Evolutionary conservation across 768 basidiomycete species (phyloP).

Genomic region (Hericium alpestre): DNA sequence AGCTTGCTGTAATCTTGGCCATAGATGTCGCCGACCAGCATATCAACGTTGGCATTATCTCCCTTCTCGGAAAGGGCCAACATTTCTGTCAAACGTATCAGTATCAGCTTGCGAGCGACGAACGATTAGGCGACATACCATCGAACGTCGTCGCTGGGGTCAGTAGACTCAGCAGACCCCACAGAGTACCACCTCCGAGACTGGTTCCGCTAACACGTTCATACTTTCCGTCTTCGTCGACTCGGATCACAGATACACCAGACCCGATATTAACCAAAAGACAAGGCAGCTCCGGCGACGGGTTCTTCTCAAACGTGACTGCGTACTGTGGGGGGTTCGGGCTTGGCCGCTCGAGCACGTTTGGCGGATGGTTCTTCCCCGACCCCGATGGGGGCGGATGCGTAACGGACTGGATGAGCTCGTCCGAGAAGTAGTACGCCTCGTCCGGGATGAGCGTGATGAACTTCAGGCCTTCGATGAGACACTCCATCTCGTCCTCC

Average conservation of each 20-base stretch:
- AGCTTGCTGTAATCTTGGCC: conserved; percentile 94
- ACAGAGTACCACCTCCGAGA: conserved; percentile 92
- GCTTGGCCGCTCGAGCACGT: conserved; percentile 67
- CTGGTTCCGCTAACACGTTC: conserved; percentile 97
- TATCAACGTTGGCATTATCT: conserved; percentile 89
- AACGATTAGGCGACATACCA: conserved; percentile 46
- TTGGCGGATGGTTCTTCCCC: conserved; percentile 1
- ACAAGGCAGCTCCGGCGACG: conserved; percentile 86
- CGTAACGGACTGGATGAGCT: conserved; percentile 68
- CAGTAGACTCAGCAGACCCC: conserved; percentile 88
- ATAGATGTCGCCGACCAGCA: conserved; percentile 99
- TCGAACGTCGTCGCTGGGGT: conserved; percentile 96
- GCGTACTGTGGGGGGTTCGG: conserved; percentile 84
- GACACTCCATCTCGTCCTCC: conserved; percentile 99
- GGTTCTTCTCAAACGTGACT: conserved; percentile 78
- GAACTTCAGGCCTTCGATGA: conserved; percentile 94
- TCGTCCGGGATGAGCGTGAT: conserved; percentile 93
- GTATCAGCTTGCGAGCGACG: not conserved
- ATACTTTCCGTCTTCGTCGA: conserved; percentile 89
- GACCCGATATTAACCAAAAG: conserved; percentile 96
- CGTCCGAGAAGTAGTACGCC: conserved; percentile 97
- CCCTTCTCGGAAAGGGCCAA: conserved; percentile 86
- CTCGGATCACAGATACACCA: conserved; percentile 94
- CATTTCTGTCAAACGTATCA: conserved; percentile 62
- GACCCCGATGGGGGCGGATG: conserved; percentile 20